These are phyloP conservation scores for Chrysopogon serrulatus DNA, from an alignment of 176 grass and related monocot species.

Conservation along the genomic window DNA sequence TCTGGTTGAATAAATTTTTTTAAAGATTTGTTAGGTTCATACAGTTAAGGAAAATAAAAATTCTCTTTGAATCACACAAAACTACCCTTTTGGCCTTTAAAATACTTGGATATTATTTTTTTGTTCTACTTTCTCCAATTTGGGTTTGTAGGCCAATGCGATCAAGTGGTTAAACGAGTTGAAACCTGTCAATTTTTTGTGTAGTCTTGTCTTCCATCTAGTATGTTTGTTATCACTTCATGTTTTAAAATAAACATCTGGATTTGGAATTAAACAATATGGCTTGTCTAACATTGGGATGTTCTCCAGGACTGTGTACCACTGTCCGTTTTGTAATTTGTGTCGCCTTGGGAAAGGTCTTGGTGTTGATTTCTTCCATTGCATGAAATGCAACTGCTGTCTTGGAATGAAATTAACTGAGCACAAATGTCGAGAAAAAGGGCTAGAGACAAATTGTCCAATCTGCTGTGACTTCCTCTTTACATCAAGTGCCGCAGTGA, in stretches of 20 bases:
- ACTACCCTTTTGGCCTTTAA: background rate
- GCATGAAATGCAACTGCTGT: conserved; percentile 99
- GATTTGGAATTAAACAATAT: conserved; percentile 15
- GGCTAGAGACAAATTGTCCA: conserved; percentile 95
- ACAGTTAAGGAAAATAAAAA: background rate
- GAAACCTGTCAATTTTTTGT: background rate
- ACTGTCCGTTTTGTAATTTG: conserved; percentile 96
- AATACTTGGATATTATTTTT: conserved; percentile 10
- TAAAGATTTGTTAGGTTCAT: conserved; percentile 8
- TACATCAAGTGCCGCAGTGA: conserved; percentile 91
- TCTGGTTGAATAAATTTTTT: background rate
- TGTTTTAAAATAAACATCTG: conserved; percentile 19
- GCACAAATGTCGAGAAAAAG: conserved; percentile 97
- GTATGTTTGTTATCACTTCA: background rate
- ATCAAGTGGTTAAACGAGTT: background rate
- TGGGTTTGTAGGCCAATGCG: background rate
- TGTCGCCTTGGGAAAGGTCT: conserved; percentile 97
- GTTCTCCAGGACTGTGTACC: conserved; percentile 80
- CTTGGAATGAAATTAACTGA: conserved; percentile 90
- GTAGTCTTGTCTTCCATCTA: background rate
- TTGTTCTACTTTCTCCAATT: background rate
- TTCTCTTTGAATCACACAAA: background rate
- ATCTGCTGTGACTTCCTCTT: conserved; percentile 99
- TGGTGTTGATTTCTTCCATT: conserved; percentile 97
- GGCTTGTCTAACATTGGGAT: conserved; percentile 25